Evolutionary conservation across 2,329 filamentous ascomycete genomes (phyloP).

Genomic region (Tricladium varicosporioides): DNA sequence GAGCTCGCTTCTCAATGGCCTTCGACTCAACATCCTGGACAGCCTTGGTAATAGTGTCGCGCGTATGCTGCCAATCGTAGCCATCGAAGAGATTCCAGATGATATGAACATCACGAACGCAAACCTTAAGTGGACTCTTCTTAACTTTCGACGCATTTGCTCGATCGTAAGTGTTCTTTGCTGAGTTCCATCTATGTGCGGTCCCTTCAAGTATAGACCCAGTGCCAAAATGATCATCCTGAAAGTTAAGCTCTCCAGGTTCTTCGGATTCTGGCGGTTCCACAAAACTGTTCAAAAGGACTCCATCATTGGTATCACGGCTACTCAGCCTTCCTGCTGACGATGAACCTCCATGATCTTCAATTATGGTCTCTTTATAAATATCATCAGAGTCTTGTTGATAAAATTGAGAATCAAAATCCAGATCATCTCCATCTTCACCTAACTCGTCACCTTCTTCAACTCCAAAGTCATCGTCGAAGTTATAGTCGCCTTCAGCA

Average conservation of each 20-base stretch:
- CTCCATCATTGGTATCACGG: conserved; percentile 44
- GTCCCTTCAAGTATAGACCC: conserved; percentile 60
- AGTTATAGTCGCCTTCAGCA: conserved; percentile 60
- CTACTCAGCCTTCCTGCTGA: conserved; percentile 29
- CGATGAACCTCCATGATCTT: conserved; percentile 29
- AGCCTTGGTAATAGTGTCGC: conserved; percentile 81
- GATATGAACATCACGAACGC: conserved; percentile 81
- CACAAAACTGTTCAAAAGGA: conserved; percentile 43
- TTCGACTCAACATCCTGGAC: conserved; percentile 84
- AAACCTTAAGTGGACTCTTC: conserved; percentile 71
- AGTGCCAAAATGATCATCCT: conserved; percentile 74
- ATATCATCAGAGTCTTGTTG: conserved; percentile 36
- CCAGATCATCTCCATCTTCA: conserved; percentile 39
- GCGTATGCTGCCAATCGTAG: conserved; percentile 90
- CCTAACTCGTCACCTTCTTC: conserved; percentile 45
- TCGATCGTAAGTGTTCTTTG: conserved; percentile 69
- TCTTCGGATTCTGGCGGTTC: conserved; percentile 40
- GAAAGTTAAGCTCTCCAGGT: conserved; percentile 63
- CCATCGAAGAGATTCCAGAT: conserved; percentile 99
- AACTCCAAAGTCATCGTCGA: conserved; percentile 60
- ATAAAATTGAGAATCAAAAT: conserved; percentile 47
- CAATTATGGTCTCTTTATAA: conserved; percentile 35
- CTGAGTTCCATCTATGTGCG: conserved; percentile 78
- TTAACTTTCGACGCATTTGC: conserved; percentile 59
- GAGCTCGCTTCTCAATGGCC: conserved; percentile 70